Evolutionary conservation across 208 protist species (phyloP).

Genomic region (Crithidia fasciculata): DNA sequence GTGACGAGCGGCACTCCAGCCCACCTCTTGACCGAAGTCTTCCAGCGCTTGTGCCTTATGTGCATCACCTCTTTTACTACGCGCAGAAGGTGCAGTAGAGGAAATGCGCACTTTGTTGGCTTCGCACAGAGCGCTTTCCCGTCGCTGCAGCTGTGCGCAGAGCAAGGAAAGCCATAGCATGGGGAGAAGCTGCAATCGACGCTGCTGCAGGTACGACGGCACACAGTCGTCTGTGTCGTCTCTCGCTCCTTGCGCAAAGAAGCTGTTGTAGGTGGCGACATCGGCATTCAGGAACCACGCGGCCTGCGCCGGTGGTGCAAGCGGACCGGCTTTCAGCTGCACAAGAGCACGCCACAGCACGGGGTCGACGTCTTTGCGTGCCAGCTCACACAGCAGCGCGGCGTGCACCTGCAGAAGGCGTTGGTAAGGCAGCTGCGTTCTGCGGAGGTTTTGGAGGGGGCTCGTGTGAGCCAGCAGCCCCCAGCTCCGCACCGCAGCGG

Average conservation of each 20-base stretch:
- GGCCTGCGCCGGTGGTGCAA: conserved; percentile 2
- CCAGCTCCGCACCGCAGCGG: conserved; percentile 57
- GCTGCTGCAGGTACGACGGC: conserved; percentile 45
- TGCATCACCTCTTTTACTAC: neutral
- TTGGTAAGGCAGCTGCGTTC: conserved; percentile 32
- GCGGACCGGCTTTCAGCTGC: conserved; percentile 26
- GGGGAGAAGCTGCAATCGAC: conserved; percentile 72
- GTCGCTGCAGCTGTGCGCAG: conserved; percentile 23
- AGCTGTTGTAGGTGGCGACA: conserved; percentile 2
- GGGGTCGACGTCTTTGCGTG: conserved; percentile 11
- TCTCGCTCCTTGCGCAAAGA: neutral
- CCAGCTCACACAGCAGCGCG: conserved; percentile 34
- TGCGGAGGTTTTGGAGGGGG: conserved; percentile 32
- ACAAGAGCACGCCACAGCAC: conserved; percentile 28
- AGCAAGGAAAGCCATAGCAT: conserved; percentile 74
- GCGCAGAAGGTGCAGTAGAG: neutral
- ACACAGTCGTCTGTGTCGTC: neutral
- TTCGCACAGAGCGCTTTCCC: neutral
- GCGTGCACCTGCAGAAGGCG: conserved; percentile 54
- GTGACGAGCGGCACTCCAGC: conserved; percentile 39
- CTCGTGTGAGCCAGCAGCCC: conserved; percentile 61
- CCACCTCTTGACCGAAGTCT: neutral
- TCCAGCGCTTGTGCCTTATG: neutral
- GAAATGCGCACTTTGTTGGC: neutral
- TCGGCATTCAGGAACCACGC: conserved; percentile 27